Evolutionary conservation across 1,284 basidiomycete genomes (phyloP).

Genomic region (Stygiomarasmius scandens): DNA sequence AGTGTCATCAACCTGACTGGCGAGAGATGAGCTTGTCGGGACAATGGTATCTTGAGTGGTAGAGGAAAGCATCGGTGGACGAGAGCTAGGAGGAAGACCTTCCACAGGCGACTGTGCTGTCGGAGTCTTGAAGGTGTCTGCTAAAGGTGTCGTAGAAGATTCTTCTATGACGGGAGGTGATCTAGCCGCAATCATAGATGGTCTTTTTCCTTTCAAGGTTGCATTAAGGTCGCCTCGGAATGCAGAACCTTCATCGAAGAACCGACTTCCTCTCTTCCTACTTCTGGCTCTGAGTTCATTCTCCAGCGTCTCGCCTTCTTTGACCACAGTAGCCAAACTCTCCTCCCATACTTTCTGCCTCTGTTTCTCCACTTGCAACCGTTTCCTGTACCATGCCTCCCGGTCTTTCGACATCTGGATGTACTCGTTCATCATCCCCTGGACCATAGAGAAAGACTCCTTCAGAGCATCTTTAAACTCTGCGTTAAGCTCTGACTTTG

Average conservation of each 20-base stretch:
- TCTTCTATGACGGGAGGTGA: not conserved
- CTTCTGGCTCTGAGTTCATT: constrained; percentile 70
- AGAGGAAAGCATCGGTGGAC: constrained; percentile 1
- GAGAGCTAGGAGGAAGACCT: constrained; percentile 5
- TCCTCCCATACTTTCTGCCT: constrained; percentile 90
- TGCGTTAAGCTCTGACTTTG: not conserved
- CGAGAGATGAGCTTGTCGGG: constrained; percentile 11
- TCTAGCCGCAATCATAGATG: constrained; percentile 14
- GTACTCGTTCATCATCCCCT: constrained; percentile 69
- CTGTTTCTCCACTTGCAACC: constrained; percentile 70
- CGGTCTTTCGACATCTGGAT: constrained; percentile 75
- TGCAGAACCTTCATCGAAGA: constrained; percentile 40
- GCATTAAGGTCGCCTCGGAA: constrained; percentile 3
- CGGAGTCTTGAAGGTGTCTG: not conserved
- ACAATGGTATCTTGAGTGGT: constrained; percentile 14
- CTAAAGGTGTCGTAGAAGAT: not conserved
- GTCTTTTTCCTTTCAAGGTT: constrained; percentile 31
- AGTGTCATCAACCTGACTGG: constrained; percentile 23
- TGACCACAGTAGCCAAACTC: constrained; percentile 83
- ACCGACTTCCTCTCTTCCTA: constrained; percentile 56
- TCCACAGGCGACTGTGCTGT: not conserved
- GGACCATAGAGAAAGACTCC: constrained; percentile 63
- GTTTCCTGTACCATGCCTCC: constrained; percentile 78
- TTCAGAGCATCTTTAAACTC: constrained; percentile 61
- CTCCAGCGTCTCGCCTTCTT: constrained; percentile 88